phyloP scores from a whole-genome alignment of 2,329 filamentous ascomycete genomes.

The Fusarium udum region DNA sequence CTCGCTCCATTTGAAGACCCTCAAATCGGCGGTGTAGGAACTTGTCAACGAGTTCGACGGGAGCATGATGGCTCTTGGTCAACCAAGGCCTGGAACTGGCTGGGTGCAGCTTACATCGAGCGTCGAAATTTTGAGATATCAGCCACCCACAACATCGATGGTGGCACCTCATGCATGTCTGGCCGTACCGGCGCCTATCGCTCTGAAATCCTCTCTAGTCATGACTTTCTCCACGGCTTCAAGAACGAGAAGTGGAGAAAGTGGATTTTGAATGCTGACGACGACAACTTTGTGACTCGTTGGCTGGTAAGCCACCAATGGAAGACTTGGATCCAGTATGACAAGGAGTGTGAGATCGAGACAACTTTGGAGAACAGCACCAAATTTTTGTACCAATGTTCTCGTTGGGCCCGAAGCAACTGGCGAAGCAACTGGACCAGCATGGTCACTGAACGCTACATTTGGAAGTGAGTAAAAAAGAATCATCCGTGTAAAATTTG shows the following conservation, averaged over 20 bases:
- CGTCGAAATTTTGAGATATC: conserved; percentile 97
- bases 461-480: conserved; percentile 78
- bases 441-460: conserved; percentile 81
- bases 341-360: conserved; percentile 88
- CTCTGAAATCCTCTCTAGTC: conserved; percentile 85
- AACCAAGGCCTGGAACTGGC: conserved; percentile 82
- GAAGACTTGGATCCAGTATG: conserved; percentile 96
- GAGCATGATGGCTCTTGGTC: conserved; percentile 67
- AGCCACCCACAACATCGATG: conserved; percentile 92
- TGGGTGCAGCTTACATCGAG: conserved; percentile 91
- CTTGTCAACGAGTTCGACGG: conserved; percentile 85
- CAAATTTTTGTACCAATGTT: conserved; percentile 92
- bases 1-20: conserved; percentile 89
- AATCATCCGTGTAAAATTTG: neutral
- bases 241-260: conserved; percentile 90
- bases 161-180: conserved; percentile 95
- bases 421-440: conserved; percentile 97
- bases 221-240: conserved; percentile 87
- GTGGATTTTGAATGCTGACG: conserved; percentile 92
- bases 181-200: conserved; percentile 93
- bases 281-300: conserved; percentile 97
- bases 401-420: conserved; percentile 95
- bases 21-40: conserved; percentile 88
- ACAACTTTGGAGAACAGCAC: conserved; percentile 90
- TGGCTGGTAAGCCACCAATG: conserved; percentile 93